Percentiles rank a stretch among this genome's conserved stretches.
Conservation (phyloP, 2,329 filamentous ascomycete genomes). For the Rhynchosporium secalis region DNA sequence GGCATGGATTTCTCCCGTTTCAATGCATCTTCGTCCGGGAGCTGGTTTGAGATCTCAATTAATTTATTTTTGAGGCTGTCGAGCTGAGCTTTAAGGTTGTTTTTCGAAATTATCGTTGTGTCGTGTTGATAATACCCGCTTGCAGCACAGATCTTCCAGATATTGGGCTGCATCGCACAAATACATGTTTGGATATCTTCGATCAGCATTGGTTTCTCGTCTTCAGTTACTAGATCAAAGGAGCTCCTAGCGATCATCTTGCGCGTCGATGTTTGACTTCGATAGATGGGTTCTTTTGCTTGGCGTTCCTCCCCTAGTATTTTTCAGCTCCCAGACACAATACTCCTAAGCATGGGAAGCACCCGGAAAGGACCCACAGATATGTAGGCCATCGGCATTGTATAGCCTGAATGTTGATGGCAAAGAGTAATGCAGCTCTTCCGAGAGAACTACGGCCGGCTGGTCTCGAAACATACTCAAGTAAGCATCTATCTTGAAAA, state of each 20-base stretch:
- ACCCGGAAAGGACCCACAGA: slow-evolving; percentile 29
- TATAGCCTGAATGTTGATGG: slow-evolving; percentile 41
- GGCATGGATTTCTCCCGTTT: slow-evolving; percentile 22
- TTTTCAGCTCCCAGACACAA: neutral
- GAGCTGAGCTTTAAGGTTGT: slow-evolving; percentile 27
- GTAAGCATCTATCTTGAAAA: slow-evolving; percentile 45
- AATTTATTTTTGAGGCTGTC: slow-evolving; percentile 27
- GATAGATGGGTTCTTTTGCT: slow-evolving; percentile 39
- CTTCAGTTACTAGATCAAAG: slow-evolving; percentile 6
- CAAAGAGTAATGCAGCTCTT: slow-evolving; percentile 44
- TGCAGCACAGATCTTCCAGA: slow-evolving; percentile 23
- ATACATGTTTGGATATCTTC: slow-evolving; percentile 36
- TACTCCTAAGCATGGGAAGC: neutral
- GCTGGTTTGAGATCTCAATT: slow-evolving; percentile 22
- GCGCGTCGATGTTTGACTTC: slow-evolving; percentile 30
- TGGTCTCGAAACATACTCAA: slow-evolving; percentile 41
- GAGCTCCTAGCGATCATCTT: slow-evolving; percentile 23
- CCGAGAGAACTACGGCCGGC: slow-evolving; percentile 39
- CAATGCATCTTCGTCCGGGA: slow-evolving; percentile 14
- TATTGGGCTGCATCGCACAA: slow-evolving; percentile 28
- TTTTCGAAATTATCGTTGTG: slow-evolving; percentile 22
- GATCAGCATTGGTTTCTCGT: slow-evolving; percentile 23
- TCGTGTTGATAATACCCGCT: slow-evolving; percentile 16
- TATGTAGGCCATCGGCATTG: slow-evolving; percentile 43
- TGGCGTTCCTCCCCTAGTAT: slow-evolving; percentile 37